A percentile compares a stretch with the other conserved stretches of the same genome.
Conservation (phyloP, 176 grass and related monocot genomes). For the Raddia guianensis region DNA sequence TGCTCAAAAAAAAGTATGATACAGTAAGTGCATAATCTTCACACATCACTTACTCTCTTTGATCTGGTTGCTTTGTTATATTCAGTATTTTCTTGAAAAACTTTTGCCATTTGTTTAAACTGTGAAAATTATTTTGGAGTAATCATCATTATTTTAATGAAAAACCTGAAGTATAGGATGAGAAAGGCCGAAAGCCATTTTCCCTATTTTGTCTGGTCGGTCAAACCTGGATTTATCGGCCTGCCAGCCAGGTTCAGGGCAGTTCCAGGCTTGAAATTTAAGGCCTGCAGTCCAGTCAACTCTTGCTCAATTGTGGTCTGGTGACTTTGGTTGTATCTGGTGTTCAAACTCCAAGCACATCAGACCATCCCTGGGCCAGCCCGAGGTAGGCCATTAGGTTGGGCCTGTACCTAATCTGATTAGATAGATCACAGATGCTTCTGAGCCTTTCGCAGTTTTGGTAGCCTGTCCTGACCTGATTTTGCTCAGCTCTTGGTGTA, state of each 20-base stretch:
- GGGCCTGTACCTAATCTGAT: neutral
- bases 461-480: neutral
- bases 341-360: neutral
- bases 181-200: neutral
- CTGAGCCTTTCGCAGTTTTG: neutral
- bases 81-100: neutral
- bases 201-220: neutral
- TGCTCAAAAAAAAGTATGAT: too few relatives aligned
- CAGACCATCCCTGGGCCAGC: neutral
- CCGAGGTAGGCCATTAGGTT: neutral
- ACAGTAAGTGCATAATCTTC: slow-evolving; percentile 35
- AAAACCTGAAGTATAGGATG: neutral
- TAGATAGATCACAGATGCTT: neutral
- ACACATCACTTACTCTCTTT: neutral
- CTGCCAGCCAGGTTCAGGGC: neutral
- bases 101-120: neutral
- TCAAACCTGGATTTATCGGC: neutral
- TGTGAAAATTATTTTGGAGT: slow-evolving; percentile 6
- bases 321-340: neutral
- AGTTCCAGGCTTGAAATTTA: neutral
- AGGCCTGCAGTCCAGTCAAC: neutral
- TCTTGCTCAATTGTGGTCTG: neutral
- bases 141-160: neutral
- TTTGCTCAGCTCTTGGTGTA: neutral
- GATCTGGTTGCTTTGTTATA: neutral